Conservation (phyloP, 257 asterid genomes). For the Capsicum chinense region DNA sequence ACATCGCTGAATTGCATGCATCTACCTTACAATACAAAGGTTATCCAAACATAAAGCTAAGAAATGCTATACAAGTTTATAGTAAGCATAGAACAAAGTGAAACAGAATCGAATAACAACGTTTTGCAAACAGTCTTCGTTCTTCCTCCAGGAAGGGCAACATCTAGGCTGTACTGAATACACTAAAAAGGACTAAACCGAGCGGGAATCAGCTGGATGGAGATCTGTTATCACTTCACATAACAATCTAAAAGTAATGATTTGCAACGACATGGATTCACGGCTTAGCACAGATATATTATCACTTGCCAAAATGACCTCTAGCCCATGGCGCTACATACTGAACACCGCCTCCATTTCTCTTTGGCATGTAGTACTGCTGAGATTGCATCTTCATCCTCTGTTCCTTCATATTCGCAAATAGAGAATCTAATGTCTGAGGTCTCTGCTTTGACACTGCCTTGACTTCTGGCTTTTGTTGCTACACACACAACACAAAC, state of each 20-base stretch:
- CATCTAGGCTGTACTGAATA: neutral
- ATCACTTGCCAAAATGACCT: conserved; percentile 54
- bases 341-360: conserved; percentile 56
- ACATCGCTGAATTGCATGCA: too few relatives aligned
- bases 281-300: neutral
- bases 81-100: neutral
- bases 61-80: conserved; percentile 7
- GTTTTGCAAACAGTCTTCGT: neutral
- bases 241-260: neutral
- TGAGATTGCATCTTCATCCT: conserved; percentile 62
- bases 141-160: neutral
- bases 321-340: conserved; percentile 75
- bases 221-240: neutral
- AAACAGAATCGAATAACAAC: neutral
- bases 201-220: neutral
- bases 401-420: conserved; percentile 89
- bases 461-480: conserved; percentile 47
- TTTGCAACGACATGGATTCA: neutral
- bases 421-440: conserved; percentile 81
- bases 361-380: conserved; percentile 47
- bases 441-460: conserved; percentile 57
- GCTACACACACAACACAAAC: conserved; percentile 46
- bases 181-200: neutral
- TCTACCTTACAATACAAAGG: neutral
- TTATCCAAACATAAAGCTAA: neutral